Evolutionary conservation across 257 asterid species (phyloP), one percentile per base, ranked within the genome.

Genomic region (Capsicum rhomboideum): DNA sequence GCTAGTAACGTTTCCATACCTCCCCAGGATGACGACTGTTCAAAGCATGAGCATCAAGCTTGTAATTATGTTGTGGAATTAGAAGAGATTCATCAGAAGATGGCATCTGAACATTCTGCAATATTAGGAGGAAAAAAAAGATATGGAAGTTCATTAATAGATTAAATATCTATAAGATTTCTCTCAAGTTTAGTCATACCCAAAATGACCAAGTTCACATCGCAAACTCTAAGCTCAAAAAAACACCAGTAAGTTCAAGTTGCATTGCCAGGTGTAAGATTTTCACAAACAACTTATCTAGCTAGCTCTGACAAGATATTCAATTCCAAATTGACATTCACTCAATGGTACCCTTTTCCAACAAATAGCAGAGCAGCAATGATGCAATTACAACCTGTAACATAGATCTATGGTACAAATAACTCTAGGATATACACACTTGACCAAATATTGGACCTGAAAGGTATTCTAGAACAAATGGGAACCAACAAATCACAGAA

Each of bases 21-120:
- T 95, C 97, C 91, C 99, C 99, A 77, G 99, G 98, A 37, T 90
- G 98, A 81, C 98, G 98, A 85, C 91, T 88, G 90, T 93, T 95
- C 82, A 97, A 83, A 40, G 98, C 94, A 89, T 95, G 93, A 79
- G 86, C 97, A 90, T 97, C 99, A 58, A 97, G 97, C 92, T 92
- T 93, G 93, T 95, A 97, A 85, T 93, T 97, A 89, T 95, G 99
- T 82, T 97, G 99, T 77, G 98, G 98, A 89, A 95, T 93, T 87
- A 97, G 75, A 72, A 89, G 94, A 68, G 99, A 91, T 42, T 97
- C 96, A 85, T 93, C 98, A 53, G 97, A 91, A 63, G 94, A 59
- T 79, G 92, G 93, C 66, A 89, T 90, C 52, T 92, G 96, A 82
- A 84, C 80, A 81, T 90, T 94, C 99, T 95, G 81, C 23, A 16